phyloP scores from a whole-genome alignment of 768 basidiomycete genomes.

The Agrocybe pediades region DNA sequence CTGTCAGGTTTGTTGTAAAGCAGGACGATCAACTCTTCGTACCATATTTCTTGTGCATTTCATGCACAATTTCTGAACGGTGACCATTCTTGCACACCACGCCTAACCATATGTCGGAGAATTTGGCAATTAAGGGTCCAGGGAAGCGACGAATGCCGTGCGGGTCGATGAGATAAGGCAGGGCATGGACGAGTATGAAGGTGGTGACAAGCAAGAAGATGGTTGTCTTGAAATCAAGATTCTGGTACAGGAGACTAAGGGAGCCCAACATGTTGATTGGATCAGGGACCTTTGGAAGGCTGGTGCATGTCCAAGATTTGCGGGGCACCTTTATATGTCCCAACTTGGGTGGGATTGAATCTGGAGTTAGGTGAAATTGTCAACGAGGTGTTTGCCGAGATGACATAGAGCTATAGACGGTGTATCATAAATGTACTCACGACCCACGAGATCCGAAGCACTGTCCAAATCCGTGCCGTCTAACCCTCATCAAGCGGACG shows the following conservation, averaged over 20 bases:
- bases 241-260: conserved; percentile 20
- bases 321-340: conserved; percentile 16
- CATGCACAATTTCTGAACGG: conserved; percentile 74
- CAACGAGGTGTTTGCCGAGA: conserved; percentile 25
- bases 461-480: conserved; percentile 10
- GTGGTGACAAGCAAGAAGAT: conserved; percentile 26
- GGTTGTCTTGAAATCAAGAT: conserved; percentile 24
- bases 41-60: conserved; percentile 77
- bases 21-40: conserved; percentile 14
- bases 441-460: conserved; percentile 26
- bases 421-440: conserved; percentile 10
- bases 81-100: conserved; percentile 66
- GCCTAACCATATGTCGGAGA: conserved; percentile 77
- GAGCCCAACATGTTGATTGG: conserved; percentile 25
- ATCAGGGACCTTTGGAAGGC: conserved; percentile 8
- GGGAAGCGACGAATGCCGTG: conserved; percentile 61
- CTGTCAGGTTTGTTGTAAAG: background rate
- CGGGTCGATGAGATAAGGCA: conserved; percentile 59
- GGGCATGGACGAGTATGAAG: conserved; percentile 37
- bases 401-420: conserved; percentile 13
- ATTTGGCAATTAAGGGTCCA: conserved; percentile 72
- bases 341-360: background rate
- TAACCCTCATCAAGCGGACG: conserved; percentile 13
- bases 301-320: conserved; percentile 1
- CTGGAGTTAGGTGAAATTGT: background rate